These are phyloP conservation scores for Acacia concinna DNA, from an alignment of 331 rosid species.

Conservation along the genomic window DNA sequence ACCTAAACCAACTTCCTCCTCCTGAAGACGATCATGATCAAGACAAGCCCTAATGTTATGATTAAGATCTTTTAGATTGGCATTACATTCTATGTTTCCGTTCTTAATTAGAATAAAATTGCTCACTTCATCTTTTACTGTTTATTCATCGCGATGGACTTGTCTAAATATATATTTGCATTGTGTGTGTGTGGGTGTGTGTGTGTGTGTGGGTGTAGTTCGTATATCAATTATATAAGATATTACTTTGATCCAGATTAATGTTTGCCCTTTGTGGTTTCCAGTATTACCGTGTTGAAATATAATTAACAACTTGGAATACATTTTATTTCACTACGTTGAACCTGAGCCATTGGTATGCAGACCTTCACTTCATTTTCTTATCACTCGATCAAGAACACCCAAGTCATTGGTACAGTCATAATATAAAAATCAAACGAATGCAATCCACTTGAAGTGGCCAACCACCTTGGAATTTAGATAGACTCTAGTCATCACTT, in stretches of 20 bases:
- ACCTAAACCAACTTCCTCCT: constrained; percentile 14
- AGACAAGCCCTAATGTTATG: neutral
- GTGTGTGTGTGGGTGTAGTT: too few species aligned
- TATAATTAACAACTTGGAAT: neutral
- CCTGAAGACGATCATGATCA: neutral
- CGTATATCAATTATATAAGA: too few species aligned
- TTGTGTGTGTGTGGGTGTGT: too few species aligned
- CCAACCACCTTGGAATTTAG: too few species aligned
- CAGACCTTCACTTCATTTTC: too few species aligned
- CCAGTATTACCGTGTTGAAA: neutral
- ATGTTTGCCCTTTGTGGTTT: neutral
- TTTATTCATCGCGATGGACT: neutral
- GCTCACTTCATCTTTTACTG: neutral
- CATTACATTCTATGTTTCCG: neutral
- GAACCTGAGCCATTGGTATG: neutral
- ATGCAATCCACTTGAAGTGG: too few species aligned
- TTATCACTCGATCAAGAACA: too few species aligned
- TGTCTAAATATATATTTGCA: neutral
- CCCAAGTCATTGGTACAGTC: too few species aligned
- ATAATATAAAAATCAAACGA: too few species aligned
- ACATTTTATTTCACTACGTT: neutral
- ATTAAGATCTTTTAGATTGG: neutral
- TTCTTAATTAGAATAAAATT: neutral
- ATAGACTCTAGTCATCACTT: too few species aligned
- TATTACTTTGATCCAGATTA: neutral